A percentile compares a stretch with the other conserved stretches of the same genome.
These are phyloP conservation scores for Escovopsis sp. DNA, from an alignment of 2,329 filamentous ascomycete genomes.

Conservation along the genomic window DNA sequence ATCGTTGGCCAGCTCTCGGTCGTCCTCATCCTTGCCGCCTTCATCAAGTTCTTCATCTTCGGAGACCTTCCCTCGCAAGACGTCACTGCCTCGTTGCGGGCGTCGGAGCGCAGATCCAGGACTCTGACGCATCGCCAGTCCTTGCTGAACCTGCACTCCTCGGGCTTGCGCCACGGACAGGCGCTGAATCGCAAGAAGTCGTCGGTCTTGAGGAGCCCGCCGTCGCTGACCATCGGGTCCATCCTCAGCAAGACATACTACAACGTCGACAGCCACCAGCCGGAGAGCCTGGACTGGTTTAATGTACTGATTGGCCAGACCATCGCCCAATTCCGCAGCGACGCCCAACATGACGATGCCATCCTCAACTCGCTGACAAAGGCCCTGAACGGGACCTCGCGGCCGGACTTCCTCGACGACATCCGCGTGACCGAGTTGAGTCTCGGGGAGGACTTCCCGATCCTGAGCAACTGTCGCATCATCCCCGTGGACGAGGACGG, in stretches of 20 bases:
- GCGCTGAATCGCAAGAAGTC: conserved; percentile 49
- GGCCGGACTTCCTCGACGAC: conserved; percentile 84
- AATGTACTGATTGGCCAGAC: conserved; percentile 95
- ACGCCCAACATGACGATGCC: conserved; percentile 81
- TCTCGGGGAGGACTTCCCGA: conserved; percentile 91
- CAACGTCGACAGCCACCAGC: conserved; percentile 87
- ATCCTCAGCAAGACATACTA: conserved; percentile 97
- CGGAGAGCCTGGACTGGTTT: conserved; percentile 96
- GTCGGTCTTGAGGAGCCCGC: conserved; percentile 56
- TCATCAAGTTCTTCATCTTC: conserved; percentile 99
- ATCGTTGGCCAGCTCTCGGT: conserved; percentile 88
- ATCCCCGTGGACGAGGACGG: conserved; percentile 81
- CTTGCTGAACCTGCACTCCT: conserved; percentile 44
- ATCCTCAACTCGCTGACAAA: conserved; percentile 76
- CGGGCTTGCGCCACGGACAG: conserved; percentile 24
- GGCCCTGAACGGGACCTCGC: conserved; percentile 69
- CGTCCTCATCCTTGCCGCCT: conserved; percentile 76
- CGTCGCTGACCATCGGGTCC: conserved; percentile 73
- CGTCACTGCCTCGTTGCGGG: conserved; percentile 58
- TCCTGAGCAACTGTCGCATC: conserved; percentile 94
- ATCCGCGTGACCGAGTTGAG: conserved; percentile 90
- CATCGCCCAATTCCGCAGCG: conserved; percentile 84
- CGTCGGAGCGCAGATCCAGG: conserved; percentile 56
- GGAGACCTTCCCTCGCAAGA: conserved; percentile 80
- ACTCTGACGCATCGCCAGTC: conserved; percentile 65